Evolutionary conservation across 73 alveolate genomes (phyloP), one percentile per base, ranked within the genome.

Genomic region (Breviolum minutum): DNA sequence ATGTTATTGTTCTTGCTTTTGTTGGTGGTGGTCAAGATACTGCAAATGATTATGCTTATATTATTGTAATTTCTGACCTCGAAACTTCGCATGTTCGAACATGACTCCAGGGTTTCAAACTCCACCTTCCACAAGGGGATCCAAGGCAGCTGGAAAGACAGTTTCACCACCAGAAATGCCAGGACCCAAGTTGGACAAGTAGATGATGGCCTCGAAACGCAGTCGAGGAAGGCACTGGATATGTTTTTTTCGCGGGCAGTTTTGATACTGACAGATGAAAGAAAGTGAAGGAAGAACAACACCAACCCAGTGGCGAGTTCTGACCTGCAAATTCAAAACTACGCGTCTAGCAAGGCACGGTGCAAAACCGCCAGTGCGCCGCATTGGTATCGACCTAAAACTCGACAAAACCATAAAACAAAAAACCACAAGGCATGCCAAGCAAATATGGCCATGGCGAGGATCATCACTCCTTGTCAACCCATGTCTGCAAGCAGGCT

Each of bases 351-450:
- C 69, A 27, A n/a, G 80, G 27, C 29, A 29, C 98, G 54, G 98
- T 92, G 80, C 98, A 92, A 32, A 74, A 92, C 54, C 98, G 98
- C 98, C 98, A 92, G 81, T 92, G 98, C 14, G 98, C 98, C 62
- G 98, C 98, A n/a, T 92, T 92, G 82, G 98, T 92, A 64, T 92
- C 98, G 80, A 92, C 98, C 98, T 91, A 8, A 8, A 8, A 22
- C 48, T 62, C 82, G 82, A 7, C 30, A 63, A 63, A 30, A 79
- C 11, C n/a, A 54, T 24, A 0, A 2, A 5, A 19, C 92, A 54
- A 60, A 20, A 54, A 27, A 60, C 63, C 29, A 10, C 22, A n/a
- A 27, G 62, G 63, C 86, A 20, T n/a, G 10, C 63, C 2, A 22
- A 9, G 7, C 61, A 27, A 62, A 40, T 40, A 40, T 40, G 54